Conservation (phyloP, 2,329 filamentous ascomycete genomes). For the Cadophora gregata region DNA sequence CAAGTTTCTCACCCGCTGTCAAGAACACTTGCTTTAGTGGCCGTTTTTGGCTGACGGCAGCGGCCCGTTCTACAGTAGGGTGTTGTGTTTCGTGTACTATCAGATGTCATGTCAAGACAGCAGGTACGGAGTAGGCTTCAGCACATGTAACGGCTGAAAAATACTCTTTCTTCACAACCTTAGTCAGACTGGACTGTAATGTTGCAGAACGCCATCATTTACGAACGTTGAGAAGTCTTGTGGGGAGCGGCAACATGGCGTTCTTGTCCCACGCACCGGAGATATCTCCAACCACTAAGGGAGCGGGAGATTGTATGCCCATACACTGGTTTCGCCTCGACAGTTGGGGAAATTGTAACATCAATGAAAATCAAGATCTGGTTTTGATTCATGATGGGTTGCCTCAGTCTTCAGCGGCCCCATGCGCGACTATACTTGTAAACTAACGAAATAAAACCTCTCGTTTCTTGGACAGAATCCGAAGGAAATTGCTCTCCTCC, state of each 20-base stretch:
- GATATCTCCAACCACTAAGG: neutral
- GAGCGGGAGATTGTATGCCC: neutral
- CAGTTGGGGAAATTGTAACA: neutral
- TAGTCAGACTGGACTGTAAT: neutral
- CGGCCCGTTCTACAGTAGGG: conserved; percentile 4
- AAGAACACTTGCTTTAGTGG: conserved; percentile 9
- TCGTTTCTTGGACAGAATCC: neutral
- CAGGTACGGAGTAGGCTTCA: no score
- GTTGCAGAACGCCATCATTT: neutral
- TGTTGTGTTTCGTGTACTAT: neutral
- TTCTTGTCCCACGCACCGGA: neutral
- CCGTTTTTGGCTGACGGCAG: conserved; percentile 15
- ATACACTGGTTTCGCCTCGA: neutral
- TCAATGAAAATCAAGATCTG: neutral
- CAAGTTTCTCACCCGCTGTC: conserved; percentile 3
- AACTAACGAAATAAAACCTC: neutral
- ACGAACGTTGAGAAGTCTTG: neutral
- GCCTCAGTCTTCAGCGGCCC: neutral
- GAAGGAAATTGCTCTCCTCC: conserved; percentile 1
- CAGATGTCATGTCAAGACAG: neutral
- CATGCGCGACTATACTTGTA: conserved; percentile 8
- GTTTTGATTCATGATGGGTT: conserved; percentile 4
- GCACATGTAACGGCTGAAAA: neutral
- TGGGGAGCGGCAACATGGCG: neutral
- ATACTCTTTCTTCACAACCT: neutral